Base-by-base conservation (phyloP, 495 filamentous ascomycete genomes). In the Stereocaulon alpinum region DNA sequence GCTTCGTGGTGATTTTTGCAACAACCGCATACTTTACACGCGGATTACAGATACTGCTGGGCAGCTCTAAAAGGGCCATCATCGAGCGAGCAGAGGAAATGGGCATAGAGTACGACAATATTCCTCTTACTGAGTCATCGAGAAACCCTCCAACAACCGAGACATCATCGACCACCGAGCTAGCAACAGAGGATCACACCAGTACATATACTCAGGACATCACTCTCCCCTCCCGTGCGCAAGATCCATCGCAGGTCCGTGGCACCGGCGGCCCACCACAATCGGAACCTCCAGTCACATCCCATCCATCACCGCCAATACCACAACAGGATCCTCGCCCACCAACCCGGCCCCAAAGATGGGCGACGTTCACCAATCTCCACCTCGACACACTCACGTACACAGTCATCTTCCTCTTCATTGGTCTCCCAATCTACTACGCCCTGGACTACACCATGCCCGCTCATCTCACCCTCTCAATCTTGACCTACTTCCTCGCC, bases 381-480 rank as follows among this genome's bases (percentile, higher is more conserved):
- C 64, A 74, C 30, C 65, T 80, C 7, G 77, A 81, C 61, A 60
- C 64, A 6, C 15, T 75, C 0, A 72, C 64, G 18, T 79, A 77
- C 62, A 40, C 43, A 40, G 1, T 66, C 18, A 41, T 79, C 20
- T 76, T 81, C 65, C 40, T 77, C 52, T 68, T 77, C 45, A 65
- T 77, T 15, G 78, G 78, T 4, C 56, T 81, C 0, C 77, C 77
- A 9, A 62, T 78, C 18, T 77, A 77, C 68, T 81, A 79, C 61
- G 64, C 64, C 51, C 70, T 64, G 15, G 70, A 69, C 14, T 82
- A 82, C 63, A 71, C 79, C 15, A 80, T 81, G 75, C 79, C 79
- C 4, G 66, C 74, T 17, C 79, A 83, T 47, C 67, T 79, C 18
- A 65, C 69, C 44, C 60, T 80, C 56, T 81, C 73, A 60, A 62